Conservation (phyloP, 179 eudicot species). For the Spinacia oleracea region DNA sequence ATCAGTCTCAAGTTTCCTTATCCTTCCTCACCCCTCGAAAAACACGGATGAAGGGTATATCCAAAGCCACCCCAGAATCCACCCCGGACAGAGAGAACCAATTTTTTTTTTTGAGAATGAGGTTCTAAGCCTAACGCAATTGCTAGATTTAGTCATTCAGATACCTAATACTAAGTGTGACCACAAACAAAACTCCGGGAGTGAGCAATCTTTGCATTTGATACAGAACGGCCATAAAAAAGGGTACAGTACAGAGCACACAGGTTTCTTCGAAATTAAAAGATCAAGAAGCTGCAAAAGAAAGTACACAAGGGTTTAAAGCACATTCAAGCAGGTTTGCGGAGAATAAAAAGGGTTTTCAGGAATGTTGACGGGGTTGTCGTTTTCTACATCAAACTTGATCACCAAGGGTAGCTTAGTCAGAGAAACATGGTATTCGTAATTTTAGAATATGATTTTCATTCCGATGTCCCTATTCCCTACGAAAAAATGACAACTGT, state of each 20-base stretch:
- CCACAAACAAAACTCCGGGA: background rate
- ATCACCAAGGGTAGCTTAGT: too few species aligned
- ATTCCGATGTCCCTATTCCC: background rate
- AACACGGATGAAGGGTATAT: background rate
- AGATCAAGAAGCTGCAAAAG: background rate
- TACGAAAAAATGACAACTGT: background rate
- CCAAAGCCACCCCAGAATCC: background rate
- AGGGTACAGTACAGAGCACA: background rate
- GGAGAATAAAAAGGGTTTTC: too few species aligned
- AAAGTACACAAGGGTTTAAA: background rate
- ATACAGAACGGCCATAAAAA: background rate
- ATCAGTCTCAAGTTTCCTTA: background rate
- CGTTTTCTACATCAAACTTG: too few species aligned
- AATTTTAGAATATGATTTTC: background rate
- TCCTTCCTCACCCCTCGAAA: background rate
- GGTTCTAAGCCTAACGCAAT: background rate
- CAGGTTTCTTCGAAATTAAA: background rate
- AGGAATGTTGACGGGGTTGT: too few species aligned
- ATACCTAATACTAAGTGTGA: background rate
- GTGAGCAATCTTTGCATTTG: too few species aligned
- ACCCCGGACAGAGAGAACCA: background rate
- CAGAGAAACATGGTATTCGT: background rate
- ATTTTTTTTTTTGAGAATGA: background rate
- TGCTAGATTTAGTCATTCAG: background rate
- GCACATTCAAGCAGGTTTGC: background rate